A percentile compares a stretch with the other conserved stretches of the same genome.
Evolutionary conservation across 345 rosid species (phyloP).

Genomic region (Syzygium jambos): DNA sequence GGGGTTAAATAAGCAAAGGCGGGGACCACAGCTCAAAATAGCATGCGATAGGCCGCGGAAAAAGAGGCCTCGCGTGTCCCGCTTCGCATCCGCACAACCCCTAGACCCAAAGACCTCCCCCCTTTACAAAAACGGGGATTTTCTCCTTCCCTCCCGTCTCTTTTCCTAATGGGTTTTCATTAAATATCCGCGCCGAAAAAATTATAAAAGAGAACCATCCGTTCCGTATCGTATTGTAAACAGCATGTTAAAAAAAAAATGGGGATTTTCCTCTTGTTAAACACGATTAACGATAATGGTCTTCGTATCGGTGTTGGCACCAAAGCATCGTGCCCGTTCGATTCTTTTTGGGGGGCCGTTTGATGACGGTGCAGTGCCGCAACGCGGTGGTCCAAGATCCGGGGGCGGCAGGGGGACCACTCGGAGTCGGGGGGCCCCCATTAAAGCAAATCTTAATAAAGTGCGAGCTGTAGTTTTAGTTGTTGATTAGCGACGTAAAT

Average conservation of each 20-base stretch:
- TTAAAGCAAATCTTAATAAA: background rate
- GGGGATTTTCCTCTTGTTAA: background rate
- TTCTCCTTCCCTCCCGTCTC: background rate
- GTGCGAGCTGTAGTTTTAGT: no score
- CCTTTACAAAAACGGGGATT: background rate
- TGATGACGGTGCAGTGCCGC: background rate
- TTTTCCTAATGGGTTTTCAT: background rate
- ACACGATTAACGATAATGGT: background rate
- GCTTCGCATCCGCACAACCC: conserved; percentile 24
- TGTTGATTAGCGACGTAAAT: background rate
- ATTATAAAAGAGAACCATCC: background rate
- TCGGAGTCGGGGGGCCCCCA: no score
- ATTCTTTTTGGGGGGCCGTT: background rate
- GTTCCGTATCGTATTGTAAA: background rate
- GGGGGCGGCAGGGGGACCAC: background rate
- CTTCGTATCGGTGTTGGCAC: background rate
- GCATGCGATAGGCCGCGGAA: background rate
- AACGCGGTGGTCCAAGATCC: no score
- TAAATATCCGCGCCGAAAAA: background rate
- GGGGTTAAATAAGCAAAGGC: background rate
- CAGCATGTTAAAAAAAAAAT: background rate
- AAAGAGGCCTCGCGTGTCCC: conserved; percentile 25
- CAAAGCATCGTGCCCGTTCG: background rate
- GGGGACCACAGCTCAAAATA: background rate
- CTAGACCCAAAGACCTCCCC: background rate